phyloP scores from a whole-genome alignment of 2,329 filamentous ascomycete genomes.

The Paracoccidioides lutzii region DNA sequence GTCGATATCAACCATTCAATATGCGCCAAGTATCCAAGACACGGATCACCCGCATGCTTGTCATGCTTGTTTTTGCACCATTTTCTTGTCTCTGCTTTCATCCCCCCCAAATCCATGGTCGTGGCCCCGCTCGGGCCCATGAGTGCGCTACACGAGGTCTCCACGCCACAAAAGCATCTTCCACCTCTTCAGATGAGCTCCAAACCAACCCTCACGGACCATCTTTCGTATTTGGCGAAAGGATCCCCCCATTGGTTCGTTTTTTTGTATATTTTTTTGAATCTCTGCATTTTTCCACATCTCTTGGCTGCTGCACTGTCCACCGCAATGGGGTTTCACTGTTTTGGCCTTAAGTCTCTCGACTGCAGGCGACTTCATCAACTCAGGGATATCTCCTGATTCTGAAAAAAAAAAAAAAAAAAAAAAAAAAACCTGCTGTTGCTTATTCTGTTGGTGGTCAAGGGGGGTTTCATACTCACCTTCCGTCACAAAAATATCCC shows the following conservation, averaged over 20 bases:
- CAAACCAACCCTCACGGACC: background rate
- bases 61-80: slow-evolving; percentile 11
- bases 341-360: background rate
- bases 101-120: background rate
- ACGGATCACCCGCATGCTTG: slow-evolving; percentile 5
- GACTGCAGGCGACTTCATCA: background rate
- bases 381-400: background rate
- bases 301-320: background rate
- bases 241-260: background rate
- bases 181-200: background rate
- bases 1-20: background rate
- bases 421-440: background rate
- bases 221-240: background rate
- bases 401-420: background rate
- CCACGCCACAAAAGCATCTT: background rate
- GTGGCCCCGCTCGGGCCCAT: background rate
- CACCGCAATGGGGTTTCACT: background rate
- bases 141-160: background rate
- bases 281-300: background rate
- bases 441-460: background rate
- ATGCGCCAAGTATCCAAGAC: slow-evolving; percentile 6
- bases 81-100: background rate
- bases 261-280: background rate
- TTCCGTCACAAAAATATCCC: background rate
- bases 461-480: background rate